A percentile compares a stretch with the other conserved stretches of the same genome.
phyloP scores from a whole-genome alignment of 179 eudicot genomes.

The Amaranthus tricolor region DNA sequence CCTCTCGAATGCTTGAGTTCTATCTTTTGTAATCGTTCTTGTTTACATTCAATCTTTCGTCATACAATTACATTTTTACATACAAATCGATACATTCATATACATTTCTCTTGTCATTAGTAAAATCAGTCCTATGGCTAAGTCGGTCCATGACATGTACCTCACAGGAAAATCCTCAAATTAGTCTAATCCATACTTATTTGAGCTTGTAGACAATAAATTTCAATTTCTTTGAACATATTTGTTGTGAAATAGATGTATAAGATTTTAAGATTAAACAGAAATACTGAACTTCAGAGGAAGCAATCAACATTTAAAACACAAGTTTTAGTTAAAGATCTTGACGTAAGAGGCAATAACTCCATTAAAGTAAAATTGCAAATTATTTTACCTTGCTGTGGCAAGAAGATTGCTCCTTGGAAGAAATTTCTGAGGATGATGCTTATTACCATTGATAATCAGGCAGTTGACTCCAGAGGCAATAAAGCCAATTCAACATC shows the following conservation, averaged over 20 bases:
- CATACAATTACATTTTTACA: no score
- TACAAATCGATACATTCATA: no score
- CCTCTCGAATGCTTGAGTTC: no score
- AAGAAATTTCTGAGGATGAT: neutral
- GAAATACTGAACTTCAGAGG: no score
- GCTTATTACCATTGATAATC: slow-evolving; percentile 17
- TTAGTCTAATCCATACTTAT: neutral
- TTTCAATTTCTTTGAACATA: neutral
- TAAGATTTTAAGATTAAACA: neutral
- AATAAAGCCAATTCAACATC: slow-evolving; percentile 44
- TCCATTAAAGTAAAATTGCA: neutral
- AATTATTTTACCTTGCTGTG: slow-evolving; percentile 24
- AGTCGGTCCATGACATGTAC: no score
- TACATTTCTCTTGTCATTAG: no score
- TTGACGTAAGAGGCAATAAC: neutral
- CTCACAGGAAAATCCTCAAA: no score
- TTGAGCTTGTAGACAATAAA: neutral
- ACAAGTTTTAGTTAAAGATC: neutral
- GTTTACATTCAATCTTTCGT: no score
- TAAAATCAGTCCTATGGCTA: no score
- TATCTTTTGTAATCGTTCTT: no score
- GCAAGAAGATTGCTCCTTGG: slow-evolving; percentile 3
- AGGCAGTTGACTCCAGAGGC: slow-evolving; percentile 37
- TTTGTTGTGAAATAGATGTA: neutral
- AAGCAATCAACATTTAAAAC: no score